These are phyloP conservation scores for Fistulifera solaris DNA, from an alignment of 108 stramenopile species.

Conservation along the genomic window DNA sequence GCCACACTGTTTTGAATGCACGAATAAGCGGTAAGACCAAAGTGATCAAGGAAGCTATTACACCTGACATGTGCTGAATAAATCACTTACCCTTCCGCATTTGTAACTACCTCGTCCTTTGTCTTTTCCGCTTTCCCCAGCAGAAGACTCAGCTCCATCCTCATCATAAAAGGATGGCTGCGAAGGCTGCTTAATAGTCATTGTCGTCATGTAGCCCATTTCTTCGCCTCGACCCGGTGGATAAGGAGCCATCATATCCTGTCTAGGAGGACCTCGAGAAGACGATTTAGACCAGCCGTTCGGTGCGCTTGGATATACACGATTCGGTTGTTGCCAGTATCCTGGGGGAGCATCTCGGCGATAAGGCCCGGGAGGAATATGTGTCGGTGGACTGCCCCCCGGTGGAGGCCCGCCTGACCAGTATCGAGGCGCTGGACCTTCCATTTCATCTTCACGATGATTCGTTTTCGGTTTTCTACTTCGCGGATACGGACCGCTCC, in stretches of 20 bases:
- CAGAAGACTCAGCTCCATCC: conserved; percentile 21
- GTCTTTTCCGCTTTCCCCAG: conserved; percentile 43
- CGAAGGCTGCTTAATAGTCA: background rate
- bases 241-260: no score
- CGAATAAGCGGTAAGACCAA: no score
- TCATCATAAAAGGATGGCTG: conserved; percentile 8
- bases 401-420: conserved; percentile 1
- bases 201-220: conserved; percentile 3
- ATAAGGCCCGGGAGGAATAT: no score
- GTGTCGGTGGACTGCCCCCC: background rate
- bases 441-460: conserved; percentile 1
- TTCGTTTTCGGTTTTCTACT: no score
- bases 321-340: no score
- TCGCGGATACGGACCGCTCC: no score
- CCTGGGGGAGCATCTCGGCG: no score
- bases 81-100: conserved; percentile 53
- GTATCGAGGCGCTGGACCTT: background rate
- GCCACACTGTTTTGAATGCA: conserved; percentile 62
- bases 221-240: background rate
- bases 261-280: no score
- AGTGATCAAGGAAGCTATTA: conserved; percentile 2
- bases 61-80: background rate
- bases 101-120: conserved; percentile 78
- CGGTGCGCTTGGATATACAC: no score
- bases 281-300: no score